Base-by-base conservation (phyloP, 257 asterid species). In the Solanum virginianum region DNA sequence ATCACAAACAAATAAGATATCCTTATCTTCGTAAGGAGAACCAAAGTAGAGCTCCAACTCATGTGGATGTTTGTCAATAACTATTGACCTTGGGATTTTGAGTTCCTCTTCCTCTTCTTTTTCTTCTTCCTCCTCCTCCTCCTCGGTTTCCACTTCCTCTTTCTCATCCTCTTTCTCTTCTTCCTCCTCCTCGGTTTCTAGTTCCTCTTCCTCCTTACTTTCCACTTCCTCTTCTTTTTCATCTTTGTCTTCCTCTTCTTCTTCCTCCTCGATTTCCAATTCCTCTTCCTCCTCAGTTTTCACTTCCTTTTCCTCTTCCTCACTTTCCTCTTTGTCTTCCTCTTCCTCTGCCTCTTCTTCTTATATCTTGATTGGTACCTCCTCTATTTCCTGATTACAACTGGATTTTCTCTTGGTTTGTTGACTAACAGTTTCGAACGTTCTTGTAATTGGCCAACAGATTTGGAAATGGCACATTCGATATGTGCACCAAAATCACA, bases 401-500 rank as follows among this genome's bases (percentile, higher is more conserved):
- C 59, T n/a, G 81, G 60, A 75, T 75, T 75, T 49, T 6, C 43
- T 22, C 7, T n/a, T 22, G 60, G 43, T 47, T 66, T 56, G 60
- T 65, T 56, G 47, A 3, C 43, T 39, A 10, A 4, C 82, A 2
- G 20, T 71, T 54, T 10, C 15, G 4, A 29, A 59, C 29, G n/a
- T 22, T 10, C 26, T 16, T 49, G 43, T 29, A 29, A 29, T 36
- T 53, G 82, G 22, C 14, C 47, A 60, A 47, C 5, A 1, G 43
- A 2, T 84, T 70, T 70, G n/a, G 82, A 39, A 17, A 3, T 68
- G 17, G 20, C 74, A 57, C 88, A 86, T 7, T 54, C 54, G 70
- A 86, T 56, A 71, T 88, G 88, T 49, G 72, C 5, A 29, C 87
- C 88, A 53, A 86, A 85, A 51, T 83, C 87, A 80, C 90, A 86